Evolutionary conservation across 1,284 basidiomycete genomes (phyloP).

Genomic region (Irpex sp.): DNA sequence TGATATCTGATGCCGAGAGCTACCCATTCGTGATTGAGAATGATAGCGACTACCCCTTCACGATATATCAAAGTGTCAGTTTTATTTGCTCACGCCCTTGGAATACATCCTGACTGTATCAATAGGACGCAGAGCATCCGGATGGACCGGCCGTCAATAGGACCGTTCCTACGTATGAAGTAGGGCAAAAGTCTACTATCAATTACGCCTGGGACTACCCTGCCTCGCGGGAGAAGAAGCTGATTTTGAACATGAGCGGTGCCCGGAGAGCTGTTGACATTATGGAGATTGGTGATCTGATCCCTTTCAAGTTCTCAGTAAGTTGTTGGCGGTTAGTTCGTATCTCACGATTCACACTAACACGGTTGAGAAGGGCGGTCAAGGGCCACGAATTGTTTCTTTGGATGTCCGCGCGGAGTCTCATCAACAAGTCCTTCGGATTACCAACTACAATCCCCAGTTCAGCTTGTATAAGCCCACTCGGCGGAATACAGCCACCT

Average conservation of each 20-base stretch:
- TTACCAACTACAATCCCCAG: conserved; percentile 87
- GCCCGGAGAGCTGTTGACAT: conserved; percentile 82
- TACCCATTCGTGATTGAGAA: conserved; percentile 96
- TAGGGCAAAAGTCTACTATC: conserved; percentile 54
- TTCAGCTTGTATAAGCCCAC: conserved; percentile 88
- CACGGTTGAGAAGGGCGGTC: conserved; percentile 39
- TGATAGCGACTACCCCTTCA: conserved; percentile 73
- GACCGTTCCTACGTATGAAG: conserved; percentile 44
- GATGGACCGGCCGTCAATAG: conserved; percentile 34
- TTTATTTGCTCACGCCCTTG: neutral
- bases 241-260: conserved; percentile 63
- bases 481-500: conserved; percentile 42
- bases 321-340: conserved; percentile 19
- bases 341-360: conserved; percentile 7
- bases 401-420: conserved; percentile 94
- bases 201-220: conserved; percentile 96
- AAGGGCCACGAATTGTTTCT: conserved; percentile 66
- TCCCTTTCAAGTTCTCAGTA: conserved; percentile 87
- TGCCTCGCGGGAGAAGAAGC: conserved; percentile 79
- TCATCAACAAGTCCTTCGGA: conserved; percentile 81
- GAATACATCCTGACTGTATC: conserved; percentile 1
- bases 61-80: conserved; percentile 75
- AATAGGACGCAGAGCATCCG: conserved; percentile 49
- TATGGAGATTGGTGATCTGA: conserved; percentile 92
- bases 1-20: conserved; percentile 64